Percentiles rank a stretch among this genome's conserved stretches.
Evolutionary conservation across 306 rosid genomes (phyloP).

Genomic region (Cicer cuneatum): DNA sequence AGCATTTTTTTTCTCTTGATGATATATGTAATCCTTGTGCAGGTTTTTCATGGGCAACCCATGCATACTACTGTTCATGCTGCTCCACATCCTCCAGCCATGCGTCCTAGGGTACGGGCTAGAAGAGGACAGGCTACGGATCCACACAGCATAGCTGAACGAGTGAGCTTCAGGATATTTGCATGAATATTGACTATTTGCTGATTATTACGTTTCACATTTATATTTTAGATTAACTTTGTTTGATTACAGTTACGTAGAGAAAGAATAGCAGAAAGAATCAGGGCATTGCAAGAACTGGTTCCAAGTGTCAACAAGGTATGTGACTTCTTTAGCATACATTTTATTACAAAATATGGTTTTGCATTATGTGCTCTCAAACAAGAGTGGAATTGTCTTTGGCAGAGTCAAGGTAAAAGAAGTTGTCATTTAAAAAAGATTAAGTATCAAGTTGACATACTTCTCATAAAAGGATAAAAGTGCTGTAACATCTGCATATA

Average conservation of each 20-base stretch:
- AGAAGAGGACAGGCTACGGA: conserved; percentile 99
- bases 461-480: too few relatives aligned
- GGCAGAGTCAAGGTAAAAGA: not conserved
- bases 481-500: too few relatives aligned
- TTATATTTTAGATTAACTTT: conserved; percentile 11
- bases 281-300: conserved; percentile 92
- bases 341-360: conserved; percentile 38
- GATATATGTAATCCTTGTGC: conserved; percentile 38
- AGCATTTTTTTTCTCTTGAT: conserved; percentile 20
- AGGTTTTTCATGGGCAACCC: conserved; percentile 90
- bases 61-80: conserved; percentile 63
- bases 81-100: conserved; percentile 90
- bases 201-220: conserved; percentile 19
- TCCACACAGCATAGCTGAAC: conserved; percentile 99
- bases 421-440: conserved; percentile 5
- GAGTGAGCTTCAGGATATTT: conserved; percentile 64
- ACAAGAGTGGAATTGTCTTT: conserved; percentile 9
- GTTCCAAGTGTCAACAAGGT: conserved; percentile 98
- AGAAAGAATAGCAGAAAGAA: conserved; percentile 98
- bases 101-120: conserved; percentile 98
- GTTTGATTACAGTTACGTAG: conserved; percentile 79
- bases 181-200: conserved; percentile 14
- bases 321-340: conserved; percentile 30
- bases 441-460: not conserved
- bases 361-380: conserved; percentile 18